Percentiles rank a stretch among this genome's conserved stretches.
Conservation (phyloP, 2,329 filamentous ascomycete genomes). For the Colletotrichum euphorbiae region DNA sequence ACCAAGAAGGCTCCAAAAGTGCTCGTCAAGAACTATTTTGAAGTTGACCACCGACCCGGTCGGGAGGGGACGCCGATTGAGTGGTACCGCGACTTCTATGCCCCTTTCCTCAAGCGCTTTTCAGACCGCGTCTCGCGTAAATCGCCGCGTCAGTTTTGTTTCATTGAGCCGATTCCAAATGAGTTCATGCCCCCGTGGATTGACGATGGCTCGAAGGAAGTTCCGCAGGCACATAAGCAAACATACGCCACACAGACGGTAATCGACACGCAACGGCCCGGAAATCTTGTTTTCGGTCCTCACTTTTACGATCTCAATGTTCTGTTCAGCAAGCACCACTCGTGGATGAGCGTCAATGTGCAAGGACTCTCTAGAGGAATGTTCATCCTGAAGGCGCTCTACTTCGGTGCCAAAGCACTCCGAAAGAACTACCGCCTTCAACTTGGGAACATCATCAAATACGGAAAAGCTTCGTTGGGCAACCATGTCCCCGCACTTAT, state of each 20-base stretch:
- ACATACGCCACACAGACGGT: conserved; percentile 46
- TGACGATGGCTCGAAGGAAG: conserved; percentile 24
- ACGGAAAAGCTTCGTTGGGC: conserved; percentile 49
- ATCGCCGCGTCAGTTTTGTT: conserved; percentile 47
- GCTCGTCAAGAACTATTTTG: conserved; percentile 50
- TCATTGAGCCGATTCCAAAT: conserved; percentile 56
- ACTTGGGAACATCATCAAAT: conserved; percentile 50
- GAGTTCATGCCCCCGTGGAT: conserved; percentile 55
- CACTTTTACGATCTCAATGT: conserved; percentile 59
- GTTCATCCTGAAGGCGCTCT: conserved; percentile 55
- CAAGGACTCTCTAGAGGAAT: conserved; percentile 54
- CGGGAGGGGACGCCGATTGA: conserved; percentile 50
- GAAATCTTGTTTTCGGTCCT: conserved; percentile 54
- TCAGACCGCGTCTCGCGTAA: conserved; percentile 49
- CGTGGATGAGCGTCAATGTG: conserved; percentile 54
- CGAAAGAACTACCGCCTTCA: conserved; percentile 54
- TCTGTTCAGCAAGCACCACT: conserved; percentile 51
- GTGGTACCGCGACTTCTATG: conserved; percentile 57
- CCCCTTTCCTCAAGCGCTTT: conserved; percentile 53
- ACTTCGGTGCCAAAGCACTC: conserved; percentile 52
- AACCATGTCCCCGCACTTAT: conserved; percentile 50
- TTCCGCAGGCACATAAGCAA: conserved; percentile 27
- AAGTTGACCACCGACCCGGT: conserved; percentile 52
- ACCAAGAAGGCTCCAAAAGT: conserved; percentile 45
- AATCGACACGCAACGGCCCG: conserved; percentile 45